phyloP scores from a whole-genome alignment of 176 grass and related monocot genomes.

The Puccinellia tenuiflora region DNA sequence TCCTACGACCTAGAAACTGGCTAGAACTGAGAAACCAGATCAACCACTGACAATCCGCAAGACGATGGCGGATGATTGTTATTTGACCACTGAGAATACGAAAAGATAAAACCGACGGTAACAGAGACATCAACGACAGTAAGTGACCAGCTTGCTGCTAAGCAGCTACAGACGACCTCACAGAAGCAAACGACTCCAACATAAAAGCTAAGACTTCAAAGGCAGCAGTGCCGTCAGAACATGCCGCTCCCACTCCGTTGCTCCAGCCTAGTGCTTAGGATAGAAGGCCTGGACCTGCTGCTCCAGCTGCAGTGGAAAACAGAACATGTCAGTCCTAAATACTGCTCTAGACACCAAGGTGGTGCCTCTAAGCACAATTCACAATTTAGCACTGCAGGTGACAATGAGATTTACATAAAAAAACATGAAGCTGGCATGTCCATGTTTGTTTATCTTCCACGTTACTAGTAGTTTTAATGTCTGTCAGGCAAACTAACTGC shows the following conservation, averaged over 20 bases:
- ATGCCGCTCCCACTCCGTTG: neutral
- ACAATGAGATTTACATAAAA: neutral
- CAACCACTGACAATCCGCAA: neutral
- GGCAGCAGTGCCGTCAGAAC: too few species aligned
- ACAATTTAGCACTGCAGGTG: too few species aligned
- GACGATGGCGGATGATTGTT: neutral
- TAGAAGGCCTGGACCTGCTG: neutral
- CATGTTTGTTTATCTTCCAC: too few species aligned
- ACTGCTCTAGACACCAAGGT: too few species aligned
- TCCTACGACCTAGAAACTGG: neutral
- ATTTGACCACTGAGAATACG: neutral
- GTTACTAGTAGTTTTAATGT: too few species aligned
- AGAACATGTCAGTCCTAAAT: too few species aligned
- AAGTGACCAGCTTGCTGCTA: neutral
- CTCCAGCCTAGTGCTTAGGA: slow-evolving; percentile 23
- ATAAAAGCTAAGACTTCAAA: neutral
- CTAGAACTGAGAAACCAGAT: neutral
- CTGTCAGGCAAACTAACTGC: neutral
- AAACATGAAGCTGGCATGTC: too few species aligned
- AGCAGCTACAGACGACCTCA: slow-evolving; percentile 22
- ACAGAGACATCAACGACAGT: neutral
- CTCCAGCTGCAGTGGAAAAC: slow-evolving; percentile 38
- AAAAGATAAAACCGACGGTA: neutral
- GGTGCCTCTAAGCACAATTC: too few species aligned
- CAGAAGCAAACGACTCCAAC: slow-evolving; percentile 8